phyloP scores from a whole-genome alignment of 352 stramenopile species.

The Pythium rishiriense region DNA sequence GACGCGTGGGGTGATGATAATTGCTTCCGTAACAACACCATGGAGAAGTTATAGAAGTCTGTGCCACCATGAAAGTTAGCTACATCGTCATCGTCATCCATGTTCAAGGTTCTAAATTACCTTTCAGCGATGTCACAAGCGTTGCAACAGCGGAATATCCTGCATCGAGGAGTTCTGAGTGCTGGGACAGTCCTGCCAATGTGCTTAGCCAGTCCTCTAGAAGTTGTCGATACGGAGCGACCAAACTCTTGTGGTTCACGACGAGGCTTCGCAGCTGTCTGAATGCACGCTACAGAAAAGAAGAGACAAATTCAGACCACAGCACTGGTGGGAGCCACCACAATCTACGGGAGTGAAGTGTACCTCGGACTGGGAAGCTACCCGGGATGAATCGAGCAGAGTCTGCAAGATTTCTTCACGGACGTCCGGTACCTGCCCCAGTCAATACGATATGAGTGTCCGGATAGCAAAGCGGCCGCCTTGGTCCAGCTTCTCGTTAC shows the following conservation, averaged over 20 bases:
- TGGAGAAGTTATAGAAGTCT: slow-evolving; percentile 83
- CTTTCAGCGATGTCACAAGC: slow-evolving; percentile 17
- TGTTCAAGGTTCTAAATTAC: background rate
- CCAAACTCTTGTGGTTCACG: slow-evolving; percentile 3
- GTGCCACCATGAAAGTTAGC: background rate
- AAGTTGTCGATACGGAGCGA: slow-evolving; percentile 40
- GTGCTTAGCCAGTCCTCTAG: slow-evolving; percentile 76
- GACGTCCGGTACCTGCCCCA: slow-evolving; percentile 17
- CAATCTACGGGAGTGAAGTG: background rate
- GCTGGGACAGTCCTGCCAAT: slow-evolving; percentile 1
- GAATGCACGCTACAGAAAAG: slow-evolving; percentile 12
- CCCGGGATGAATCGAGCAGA: slow-evolving; percentile 15
- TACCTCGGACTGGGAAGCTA: slow-evolving; percentile 13
- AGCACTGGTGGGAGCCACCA: background rate
- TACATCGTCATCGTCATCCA: background rate
- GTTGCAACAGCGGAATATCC: slow-evolving; percentile 11
- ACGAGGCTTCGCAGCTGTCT: slow-evolving; percentile 6
- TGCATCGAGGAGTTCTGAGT: background rate
- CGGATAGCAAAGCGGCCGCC: no score
- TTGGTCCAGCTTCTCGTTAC: background rate
- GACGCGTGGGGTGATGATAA: slow-evolving; percentile 45
- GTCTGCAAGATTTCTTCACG: slow-evolving; percentile 21
- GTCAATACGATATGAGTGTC: background rate
- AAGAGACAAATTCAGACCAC: background rate
- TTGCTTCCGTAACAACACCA: slow-evolving; percentile 80